Evolutionary conservation across 2,329 filamentous ascomycete species (phyloP).

Genomic region (Trichoderma pleuroti): DNA sequence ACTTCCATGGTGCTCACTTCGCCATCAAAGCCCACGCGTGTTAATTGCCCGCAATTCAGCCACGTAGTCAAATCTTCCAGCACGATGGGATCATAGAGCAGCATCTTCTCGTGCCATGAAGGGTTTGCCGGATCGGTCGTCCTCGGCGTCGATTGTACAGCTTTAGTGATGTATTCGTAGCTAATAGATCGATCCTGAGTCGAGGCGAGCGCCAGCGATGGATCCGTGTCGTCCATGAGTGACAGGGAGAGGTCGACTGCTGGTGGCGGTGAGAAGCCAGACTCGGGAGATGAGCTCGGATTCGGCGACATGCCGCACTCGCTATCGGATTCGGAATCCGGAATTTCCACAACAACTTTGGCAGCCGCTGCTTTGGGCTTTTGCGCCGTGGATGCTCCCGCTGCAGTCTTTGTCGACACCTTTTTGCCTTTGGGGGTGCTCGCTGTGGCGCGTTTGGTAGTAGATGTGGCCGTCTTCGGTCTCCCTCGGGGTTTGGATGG

Average conservation of each 20-base stretch:
- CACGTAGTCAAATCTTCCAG: constrained; percentile 81
- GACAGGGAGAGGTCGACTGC: constrained; percentile 43
- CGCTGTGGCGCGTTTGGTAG: constrained; percentile 17
- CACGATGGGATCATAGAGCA: constrained; percentile 88
- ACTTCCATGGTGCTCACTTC: constrained; percentile 64
- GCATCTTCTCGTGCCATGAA: constrained; percentile 88
- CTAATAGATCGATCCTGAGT: constrained; percentile 43
- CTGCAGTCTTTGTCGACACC: background rate
- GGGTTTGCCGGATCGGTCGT: constrained; percentile 49
- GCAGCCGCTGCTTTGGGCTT: constrained; percentile 19
- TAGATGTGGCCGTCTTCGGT: constrained; percentile 36
- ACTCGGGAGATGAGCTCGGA: constrained; percentile 35
- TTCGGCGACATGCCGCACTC: constrained; percentile 29
- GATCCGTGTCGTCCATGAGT: constrained; percentile 44
- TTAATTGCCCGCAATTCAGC: constrained; percentile 71
- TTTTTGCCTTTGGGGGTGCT: constrained; percentile 20
- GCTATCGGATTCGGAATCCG: constrained; percentile 48
- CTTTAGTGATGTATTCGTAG: constrained; percentile 53
- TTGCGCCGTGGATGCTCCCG: constrained; percentile 25
- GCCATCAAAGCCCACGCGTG: constrained; percentile 59
- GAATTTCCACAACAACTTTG: constrained; percentile 43
- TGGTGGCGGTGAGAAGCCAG: constrained; percentile 41
- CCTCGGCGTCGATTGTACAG: constrained; percentile 49
- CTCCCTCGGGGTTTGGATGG: constrained; percentile 40
- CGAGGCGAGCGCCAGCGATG: constrained; percentile 38